Conservation (phyloP, 306 rosid species). For the Lithocarpus polystachyus region DNA sequence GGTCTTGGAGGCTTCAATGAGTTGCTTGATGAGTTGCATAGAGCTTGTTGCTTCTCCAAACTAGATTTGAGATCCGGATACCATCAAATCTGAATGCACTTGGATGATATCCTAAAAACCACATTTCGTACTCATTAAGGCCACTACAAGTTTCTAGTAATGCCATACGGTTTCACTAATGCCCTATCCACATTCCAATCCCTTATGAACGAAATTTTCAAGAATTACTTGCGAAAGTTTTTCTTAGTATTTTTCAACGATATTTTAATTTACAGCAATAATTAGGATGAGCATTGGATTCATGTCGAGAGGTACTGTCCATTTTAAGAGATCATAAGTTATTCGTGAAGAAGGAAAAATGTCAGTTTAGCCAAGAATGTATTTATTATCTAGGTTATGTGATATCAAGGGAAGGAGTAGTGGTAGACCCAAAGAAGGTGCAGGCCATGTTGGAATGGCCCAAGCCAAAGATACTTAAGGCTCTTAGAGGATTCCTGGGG, state of each 20-base stretch:
- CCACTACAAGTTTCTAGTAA: background rate
- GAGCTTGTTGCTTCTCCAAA: background rate
- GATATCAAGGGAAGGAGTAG: too few species aligned
- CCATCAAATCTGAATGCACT: background rate
- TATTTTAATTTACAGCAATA: background rate
- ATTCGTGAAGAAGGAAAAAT: too few species aligned
- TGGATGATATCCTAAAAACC: background rate
- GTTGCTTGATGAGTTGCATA: background rate
- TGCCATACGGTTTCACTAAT: background rate
- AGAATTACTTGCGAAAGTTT: background rate
- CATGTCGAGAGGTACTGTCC: background rate
- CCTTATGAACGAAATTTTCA: background rate
- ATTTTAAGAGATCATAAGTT: too few species aligned
- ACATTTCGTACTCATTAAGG: background rate
- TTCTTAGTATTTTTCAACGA: background rate
- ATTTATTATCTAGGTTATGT: too few species aligned
- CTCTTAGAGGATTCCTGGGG: too few species aligned
- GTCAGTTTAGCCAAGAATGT: too few species aligned
- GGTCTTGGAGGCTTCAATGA: too few species aligned
- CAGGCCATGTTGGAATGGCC: too few species aligned
- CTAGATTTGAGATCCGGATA: background rate
- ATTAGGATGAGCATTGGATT: background rate
- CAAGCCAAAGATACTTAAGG: too few species aligned
- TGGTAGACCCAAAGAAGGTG: too few species aligned
- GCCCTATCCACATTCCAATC: background rate